Base-by-base conservation (phyloP, 2,329 filamentous ascomycete species). In the Pseudocercospora cruenta region DNA sequence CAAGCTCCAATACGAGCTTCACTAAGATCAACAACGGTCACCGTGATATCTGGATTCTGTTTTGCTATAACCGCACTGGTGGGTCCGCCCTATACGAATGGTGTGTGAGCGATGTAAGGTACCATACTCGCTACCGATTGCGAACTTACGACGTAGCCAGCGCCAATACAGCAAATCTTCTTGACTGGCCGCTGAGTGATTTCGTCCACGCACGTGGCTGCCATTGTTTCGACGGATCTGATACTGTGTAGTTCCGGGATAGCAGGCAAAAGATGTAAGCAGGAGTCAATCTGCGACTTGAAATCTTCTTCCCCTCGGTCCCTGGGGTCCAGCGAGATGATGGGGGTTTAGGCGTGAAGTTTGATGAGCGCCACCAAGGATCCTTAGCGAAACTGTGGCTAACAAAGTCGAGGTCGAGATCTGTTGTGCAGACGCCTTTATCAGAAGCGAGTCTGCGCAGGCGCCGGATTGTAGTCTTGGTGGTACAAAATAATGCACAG, bases 11-110 rank as follows among this genome's bases (percentile, higher is more conserved):
- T 92, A 54, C 90, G 87, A 45, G 77, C 79, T 60, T 82, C 82
- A 75, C 92, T 88, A 67, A 86, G 82, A 76, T 94, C 91, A 39
- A 93, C 88, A n/a, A 94, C 90, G 21, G 88, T 91, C 47, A 94
- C 89, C 57, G 83, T 83, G 71, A 93, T 85, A 62, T 88, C 79
- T 1, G 90, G 90, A 76, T 92, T 92, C 70, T 92, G 86, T 73
- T 88, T 86, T 22, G 91, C 91, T 64, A 93, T 86, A 33, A 94
- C 86, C 12, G 91, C 89, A 22, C 89, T 89, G 43, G 90, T 93
- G 57, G 91, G 91, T 45, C 90, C 91, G 72, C 90, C 90, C 89
- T 72, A 58, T 65, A 24, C n/a, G 49, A 43, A 62, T 58, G 49
- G 54, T 24, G 39, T 57, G 65, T 71, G 36, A 71, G 66, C 58